phyloP scores from a whole-genome alignment of 495 filamentous ascomycete genomes.

The Glarea lozoyensis region DNA sequence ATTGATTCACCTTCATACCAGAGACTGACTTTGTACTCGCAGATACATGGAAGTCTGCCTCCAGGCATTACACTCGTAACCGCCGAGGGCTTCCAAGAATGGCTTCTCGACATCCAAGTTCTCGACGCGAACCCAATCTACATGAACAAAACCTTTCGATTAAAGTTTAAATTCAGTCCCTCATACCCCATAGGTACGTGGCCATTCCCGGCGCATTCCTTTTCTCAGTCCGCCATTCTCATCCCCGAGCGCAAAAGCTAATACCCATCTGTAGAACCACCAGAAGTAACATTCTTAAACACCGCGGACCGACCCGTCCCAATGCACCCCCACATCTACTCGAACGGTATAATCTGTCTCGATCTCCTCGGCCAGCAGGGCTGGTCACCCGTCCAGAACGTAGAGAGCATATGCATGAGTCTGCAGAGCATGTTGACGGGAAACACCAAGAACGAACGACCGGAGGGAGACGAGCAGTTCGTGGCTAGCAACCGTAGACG shows the following conservation, averaged over 20 bases:
- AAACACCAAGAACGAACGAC: conserved; percentile 81
- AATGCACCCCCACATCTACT: conserved; percentile 96
- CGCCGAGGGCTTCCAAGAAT: conserved; percentile 77
- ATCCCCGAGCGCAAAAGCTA: background rate
- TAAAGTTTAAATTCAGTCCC: conserved; percentile 76
- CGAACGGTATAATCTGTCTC: conserved; percentile 95
- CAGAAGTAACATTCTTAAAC: conserved; percentile 82
- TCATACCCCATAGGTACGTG: conserved; percentile 82
- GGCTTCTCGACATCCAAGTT: conserved; percentile 87
- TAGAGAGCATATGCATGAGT: conserved; percentile 95
- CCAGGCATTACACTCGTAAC: conserved; percentile 73
- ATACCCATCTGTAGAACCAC: conserved; percentile 52
- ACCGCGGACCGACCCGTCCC: conserved; percentile 65
- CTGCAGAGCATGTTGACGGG: conserved; percentile 97
- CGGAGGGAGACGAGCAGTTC: conserved; percentile 79
- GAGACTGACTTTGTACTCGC: background rate
- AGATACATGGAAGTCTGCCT: conserved; percentile 47
- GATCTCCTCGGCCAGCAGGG: conserved; percentile 81
- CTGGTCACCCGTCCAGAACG: conserved; percentile 95
- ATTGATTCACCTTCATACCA: background rate
- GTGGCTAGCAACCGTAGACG: conserved; percentile 66
- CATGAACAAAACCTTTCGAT: conserved; percentile 63
- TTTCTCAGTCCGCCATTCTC: background rate
- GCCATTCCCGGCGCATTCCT: too few relatives aligned
- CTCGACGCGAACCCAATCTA: conserved; percentile 91